Conservation (phyloP, 2,329 filamentous ascomycete genomes). For the Pseudocercospora fuligena region DNA sequence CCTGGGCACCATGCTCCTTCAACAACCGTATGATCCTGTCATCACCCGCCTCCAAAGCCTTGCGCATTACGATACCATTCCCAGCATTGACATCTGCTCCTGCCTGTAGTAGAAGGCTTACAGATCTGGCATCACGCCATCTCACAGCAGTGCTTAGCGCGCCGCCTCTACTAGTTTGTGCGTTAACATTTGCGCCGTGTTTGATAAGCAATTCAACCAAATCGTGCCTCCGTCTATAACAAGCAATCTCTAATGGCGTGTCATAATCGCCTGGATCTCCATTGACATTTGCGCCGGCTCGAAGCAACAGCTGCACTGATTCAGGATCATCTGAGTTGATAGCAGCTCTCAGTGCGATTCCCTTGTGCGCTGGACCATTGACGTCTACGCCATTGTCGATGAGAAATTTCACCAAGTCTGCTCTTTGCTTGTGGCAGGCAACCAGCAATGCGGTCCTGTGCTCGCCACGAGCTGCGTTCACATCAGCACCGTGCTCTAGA, state of each 20-base stretch:
- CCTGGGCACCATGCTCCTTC: background rate
- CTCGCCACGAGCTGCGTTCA: background rate
- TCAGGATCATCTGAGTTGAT: background rate
- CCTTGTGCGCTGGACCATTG: background rate
- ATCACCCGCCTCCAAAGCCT: background rate
- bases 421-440: background rate
- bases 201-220: too few species aligned
- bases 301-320: background rate
- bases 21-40: background rate
- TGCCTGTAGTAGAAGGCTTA: too few species aligned
- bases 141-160: too few species aligned
- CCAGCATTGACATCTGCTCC: slow-evolving; percentile 25
- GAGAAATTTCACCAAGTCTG: background rate
- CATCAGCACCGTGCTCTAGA: background rate
- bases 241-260: too few species aligned
- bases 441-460: background rate
- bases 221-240: too few species aligned
- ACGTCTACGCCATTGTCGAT: background rate
- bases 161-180: too few species aligned
- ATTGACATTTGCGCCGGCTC: slow-evolving; percentile 25
- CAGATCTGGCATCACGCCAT: too few species aligned
- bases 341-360: background rate
- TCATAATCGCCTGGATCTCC: too few species aligned
- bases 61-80: background rate
- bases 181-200: too few species aligned